A percentile compares a stretch with the other conserved stretches of the same genome.
Conservation (phyloP, 2,329 filamentous ascomycete species). For the Tolypocladium album region DNA sequence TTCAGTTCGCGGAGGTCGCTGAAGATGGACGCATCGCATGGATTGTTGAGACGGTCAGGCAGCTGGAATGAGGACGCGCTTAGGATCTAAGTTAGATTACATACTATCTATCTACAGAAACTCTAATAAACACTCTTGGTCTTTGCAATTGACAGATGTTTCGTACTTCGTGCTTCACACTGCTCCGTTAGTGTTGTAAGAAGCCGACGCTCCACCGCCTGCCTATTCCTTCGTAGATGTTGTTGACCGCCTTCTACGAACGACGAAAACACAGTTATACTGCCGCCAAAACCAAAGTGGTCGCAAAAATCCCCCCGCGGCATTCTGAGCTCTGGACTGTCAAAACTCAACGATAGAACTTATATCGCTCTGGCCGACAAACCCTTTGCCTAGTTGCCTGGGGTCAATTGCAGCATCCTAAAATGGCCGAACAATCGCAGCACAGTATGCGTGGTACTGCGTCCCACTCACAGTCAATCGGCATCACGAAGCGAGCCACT, state of each 20-base stretch:
- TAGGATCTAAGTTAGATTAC: not conserved
- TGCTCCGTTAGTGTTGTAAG: not conserved
- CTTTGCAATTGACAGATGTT: not conserved
- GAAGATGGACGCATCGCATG: not conserved
- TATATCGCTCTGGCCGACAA: not conserved
- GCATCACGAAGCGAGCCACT: constrained; percentile 28
- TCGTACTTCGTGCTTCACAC: not conserved
- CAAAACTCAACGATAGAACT: not conserved
- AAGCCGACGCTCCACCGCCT: not conserved
- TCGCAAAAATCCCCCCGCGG: not conserved
- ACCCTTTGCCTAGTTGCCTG: no score
- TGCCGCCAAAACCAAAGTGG: not conserved
- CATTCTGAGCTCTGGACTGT: not conserved
- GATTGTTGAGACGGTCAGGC: not conserved
- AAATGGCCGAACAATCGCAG: constrained; percentile 20
- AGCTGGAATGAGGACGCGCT: not conserved
- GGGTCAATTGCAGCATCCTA: not conserved
- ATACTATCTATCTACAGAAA: not conserved
- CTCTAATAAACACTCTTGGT: not conserved
- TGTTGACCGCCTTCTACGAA: not conserved
- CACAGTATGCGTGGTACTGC: constrained; percentile 18
- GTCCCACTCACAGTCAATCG: constrained; percentile 23
- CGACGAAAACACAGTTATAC: not conserved
- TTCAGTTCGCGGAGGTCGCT: not conserved
- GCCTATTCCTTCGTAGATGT: accelerated